Base-by-base conservation (phyloP, 345 rosid genomes). In the Gossypium longicalyx region DNA sequence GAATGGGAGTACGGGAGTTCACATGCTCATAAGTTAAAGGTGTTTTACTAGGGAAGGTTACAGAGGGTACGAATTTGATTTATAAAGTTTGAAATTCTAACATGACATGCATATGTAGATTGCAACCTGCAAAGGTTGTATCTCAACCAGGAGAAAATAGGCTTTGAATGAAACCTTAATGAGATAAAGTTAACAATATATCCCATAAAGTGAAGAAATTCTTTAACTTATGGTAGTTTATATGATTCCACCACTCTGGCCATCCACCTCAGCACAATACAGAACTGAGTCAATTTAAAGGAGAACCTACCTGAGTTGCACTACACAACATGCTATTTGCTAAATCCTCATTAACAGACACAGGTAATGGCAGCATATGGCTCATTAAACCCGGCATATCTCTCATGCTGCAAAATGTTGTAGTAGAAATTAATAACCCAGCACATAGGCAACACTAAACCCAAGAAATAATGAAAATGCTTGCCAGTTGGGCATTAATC, bases 301-400 rank as follows among this genome's bases (percentile, higher is more conserved):
- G 48, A 53, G 17, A 52, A 7, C 52, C 82, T 83, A 90, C 92
- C 90, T 84, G 85, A 76, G 82, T 78, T 62, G 85, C 74, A 74
- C 69, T 79, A 56, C 86, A 89, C 73, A 89, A 77, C 73, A 91
- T 60, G 80, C 84, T 83, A 80, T 72, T 86, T 19, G 89, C 89
- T 72, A 94, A 91, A 82, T 91, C 87, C 75, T 87, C 93, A 38
- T 84, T 68, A 64, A 94, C 83, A 66, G 87, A 81, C 56, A 85
- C 89, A 45, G 87, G 90, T 68, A 94, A 85, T 38, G 97, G 93
- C 60, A 90, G 95, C 98, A 94, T 92, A 73, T 85, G 93, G 75
- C 89, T 90, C 97, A 94, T 92, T 80, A 92, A 85, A 80, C 95
- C 93, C 56, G 97, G 94, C 87, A 78, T 88, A 68, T 80, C 78